These are phyloP conservation scores for Phytophthora syringae DNA, from an alignment of 352 stramenopile species.

Conservation along the genomic window DNA sequence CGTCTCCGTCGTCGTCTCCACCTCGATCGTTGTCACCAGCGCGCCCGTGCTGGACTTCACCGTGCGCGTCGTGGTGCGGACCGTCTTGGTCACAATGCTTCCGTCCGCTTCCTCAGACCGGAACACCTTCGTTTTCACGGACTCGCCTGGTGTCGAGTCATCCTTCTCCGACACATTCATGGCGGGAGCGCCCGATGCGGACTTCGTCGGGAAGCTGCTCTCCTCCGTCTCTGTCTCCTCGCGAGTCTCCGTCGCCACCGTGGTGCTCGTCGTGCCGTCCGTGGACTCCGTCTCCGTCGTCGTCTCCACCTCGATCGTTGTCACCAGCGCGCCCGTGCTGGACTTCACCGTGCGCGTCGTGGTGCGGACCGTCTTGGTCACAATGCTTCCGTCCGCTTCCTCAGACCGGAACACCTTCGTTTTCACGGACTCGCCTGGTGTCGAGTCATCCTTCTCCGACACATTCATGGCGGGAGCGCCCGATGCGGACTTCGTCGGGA, in stretches of 20 bases:
- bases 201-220: conserved; percentile 5
- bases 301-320: conserved; percentile 15
- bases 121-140: conserved; percentile 29
- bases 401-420: conserved; percentile 16
- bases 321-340: background rate
- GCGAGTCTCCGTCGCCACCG: conserved; percentile 14
- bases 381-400: conserved; percentile 12
- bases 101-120: conserved; percentile 20
- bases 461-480: background rate
- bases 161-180: background rate
- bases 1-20: conserved; percentile 27
- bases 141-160: conserved; percentile 6
- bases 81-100: conserved; percentile 25
- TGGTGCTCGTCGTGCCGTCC: conserved; percentile 10
- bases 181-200: background rate
- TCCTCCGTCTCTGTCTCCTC: conserved; percentile 11
- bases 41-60: conserved; percentile 15
- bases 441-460: background rate
- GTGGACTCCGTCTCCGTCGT: conserved; percentile 17
- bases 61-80: conserved; percentile 13
- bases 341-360: conserved; percentile 2
- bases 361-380: conserved; percentile 18
- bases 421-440: conserved; percentile 3
- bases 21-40: conserved; percentile 19
- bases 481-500: background rate